Base-by-base conservation (phyloP, 805 yeast genomes). In the Candida silvatica region DNA sequence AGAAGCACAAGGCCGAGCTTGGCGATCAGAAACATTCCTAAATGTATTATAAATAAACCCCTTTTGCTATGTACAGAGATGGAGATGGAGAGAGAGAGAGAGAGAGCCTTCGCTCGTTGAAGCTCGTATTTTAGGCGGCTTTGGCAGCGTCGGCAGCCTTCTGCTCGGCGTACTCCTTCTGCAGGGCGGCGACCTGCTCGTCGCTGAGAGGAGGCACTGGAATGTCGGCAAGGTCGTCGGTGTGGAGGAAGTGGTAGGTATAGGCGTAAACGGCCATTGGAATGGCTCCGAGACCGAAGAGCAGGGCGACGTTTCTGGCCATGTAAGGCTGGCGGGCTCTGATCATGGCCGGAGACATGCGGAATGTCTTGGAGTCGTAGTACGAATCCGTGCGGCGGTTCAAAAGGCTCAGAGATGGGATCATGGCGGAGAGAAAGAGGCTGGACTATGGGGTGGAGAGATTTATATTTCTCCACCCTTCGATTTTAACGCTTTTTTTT, bases 201-300 rank as follows among this genome's bases (percentile, higher is more conserved):
- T 82, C 92, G 27, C 80, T 70, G 39, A 90, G 69, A 15, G 97
- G 97, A 32, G 98, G 98, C 45, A 90, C 77, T 27, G 97, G 97
- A 46, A 90, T 85, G 54, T 88, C 96, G 31, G 69, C 75, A 55
- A 90, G 86, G 44, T 90, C 95, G 52, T 87, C 96, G 50, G 67
- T 67, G 44, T 74, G 75, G 47, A 83, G 63, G 50, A 74, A 69
- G 44, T 71, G 62, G 68, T 74, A 78, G 0, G 94, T 80, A 60
- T 76, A 64, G 44, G 58, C 43, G 57, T 76, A 88, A 19, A 86
- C 80, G 29, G 83, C 77, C 8, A 71, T 64, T 5, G 92, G 78
- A 35, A 85, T 60, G n/a, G 80, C 70, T 4, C 77, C 59, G 16
- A 85, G 62, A 0, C 71, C 58, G 14, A 65, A 64, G 34, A 88